Base-by-base conservation (phyloP, 192 early-diverging fungal genomes). In the Coemansia umbellata region DNA sequence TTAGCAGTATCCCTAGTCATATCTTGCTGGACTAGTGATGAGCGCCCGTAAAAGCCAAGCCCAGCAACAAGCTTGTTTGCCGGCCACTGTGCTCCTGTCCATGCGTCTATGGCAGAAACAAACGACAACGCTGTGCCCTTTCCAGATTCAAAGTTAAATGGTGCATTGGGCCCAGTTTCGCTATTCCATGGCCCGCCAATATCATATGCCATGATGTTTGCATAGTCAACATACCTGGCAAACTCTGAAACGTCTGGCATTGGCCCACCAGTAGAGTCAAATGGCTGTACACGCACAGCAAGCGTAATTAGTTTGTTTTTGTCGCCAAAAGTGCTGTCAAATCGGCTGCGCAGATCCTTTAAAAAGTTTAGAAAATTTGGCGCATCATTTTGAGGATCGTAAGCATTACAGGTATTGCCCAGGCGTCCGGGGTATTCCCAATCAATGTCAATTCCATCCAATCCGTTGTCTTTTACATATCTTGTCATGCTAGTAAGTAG, bases 131-230 rank as follows among this genome's bases (percentile, higher is more conserved):
- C 58, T 8, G 53, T 24, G 0, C 80, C 78, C 11, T 59, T 55
- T 28, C 50, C 74, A 7, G 30, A n/a, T 14, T 78, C 60, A 39
- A 50, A 60, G 31, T 73, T 60, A 22, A 84, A 61, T 13, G 85
- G 83, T 8, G 85, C 82, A 48, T 84, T 84, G 8, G 84, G 84
- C 3, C 82, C 82, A 1, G 81, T 86, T 2, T 51, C 56, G 15
- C 55, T 33, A 43, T 66, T 74, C 82, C 81, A 87, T 6, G 79
- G 66, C 22, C 81, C 81, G 42, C 73, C 60, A 37, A 74, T 79
- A 65, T 84, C 86, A 50, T 88, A 87, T 14, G 74, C 74, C 86
- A 89, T 88, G 13, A 92, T 40, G 30, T 88, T 85, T 47, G 87
- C 80, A 19, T 76, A 81, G 53, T 83, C 78, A 5, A 91, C 75